phyloP scores from a whole-genome alignment of 2,329 filamentous ascomycete species.

The Alternaria solani region DNA sequence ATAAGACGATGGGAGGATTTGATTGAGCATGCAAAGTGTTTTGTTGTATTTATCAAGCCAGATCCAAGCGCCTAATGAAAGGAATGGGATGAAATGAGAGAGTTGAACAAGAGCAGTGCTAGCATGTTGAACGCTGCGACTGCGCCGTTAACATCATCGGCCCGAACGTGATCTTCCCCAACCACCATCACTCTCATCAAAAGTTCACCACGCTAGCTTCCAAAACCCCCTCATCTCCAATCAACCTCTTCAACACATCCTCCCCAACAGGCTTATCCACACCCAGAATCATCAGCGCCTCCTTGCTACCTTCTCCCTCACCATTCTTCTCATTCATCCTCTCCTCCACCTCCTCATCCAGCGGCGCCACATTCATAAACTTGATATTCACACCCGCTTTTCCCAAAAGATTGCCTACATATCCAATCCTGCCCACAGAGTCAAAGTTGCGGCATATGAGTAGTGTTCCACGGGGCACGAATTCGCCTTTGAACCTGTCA shows the following conservation, averaged over 20 bases:
- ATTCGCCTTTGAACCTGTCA: constrained; percentile 76
- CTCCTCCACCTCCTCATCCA: constrained; percentile 55
- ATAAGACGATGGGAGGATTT: fast-evolving
- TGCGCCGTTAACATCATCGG: neutral
- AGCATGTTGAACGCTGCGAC: neutral
- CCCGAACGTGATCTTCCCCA: neutral
- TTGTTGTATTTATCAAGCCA: neutral
- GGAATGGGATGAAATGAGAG: fast-evolving
- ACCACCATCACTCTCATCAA: constrained; percentile 6
- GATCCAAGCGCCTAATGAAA: neutral
- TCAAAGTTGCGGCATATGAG: constrained; percentile 86
- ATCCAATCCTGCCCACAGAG: constrained; percentile 81
- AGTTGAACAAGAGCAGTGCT: neutral
- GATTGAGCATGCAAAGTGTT: neutral
- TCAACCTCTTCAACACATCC: constrained; percentile 60
- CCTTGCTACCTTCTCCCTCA: constrained; percentile 54
- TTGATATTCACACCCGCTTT: constrained; percentile 77
- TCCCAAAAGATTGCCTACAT: constrained; percentile 75
- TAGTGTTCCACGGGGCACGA: constrained; percentile 75
- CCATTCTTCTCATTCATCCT: constrained; percentile 26
- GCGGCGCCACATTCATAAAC: constrained; percentile 76
- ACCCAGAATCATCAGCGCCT: constrained; percentile 84
- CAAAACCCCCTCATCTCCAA: constrained; percentile 59
- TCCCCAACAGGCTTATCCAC: constrained; percentile 71
- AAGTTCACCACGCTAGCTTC: constrained; percentile 62